Evolutionary conservation across 495 filamentous ascomycete species (phyloP).

Genomic region (Xylaria venustula): DNA sequence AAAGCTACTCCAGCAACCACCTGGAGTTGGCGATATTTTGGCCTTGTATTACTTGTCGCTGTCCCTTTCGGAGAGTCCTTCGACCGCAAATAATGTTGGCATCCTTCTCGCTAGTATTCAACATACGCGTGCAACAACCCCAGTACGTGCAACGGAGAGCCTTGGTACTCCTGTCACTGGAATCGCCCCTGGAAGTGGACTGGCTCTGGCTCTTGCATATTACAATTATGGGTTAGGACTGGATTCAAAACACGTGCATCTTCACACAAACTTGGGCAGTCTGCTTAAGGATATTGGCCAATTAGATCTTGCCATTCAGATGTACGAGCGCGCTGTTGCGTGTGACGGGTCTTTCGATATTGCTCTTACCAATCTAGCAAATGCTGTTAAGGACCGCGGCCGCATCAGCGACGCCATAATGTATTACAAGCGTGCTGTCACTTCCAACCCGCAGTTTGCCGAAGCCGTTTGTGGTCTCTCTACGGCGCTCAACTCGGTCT

Average conservation of each 20-base stretch:
- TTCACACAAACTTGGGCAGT: constrained; percentile 96
- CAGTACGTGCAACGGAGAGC: constrained; percentile 24
- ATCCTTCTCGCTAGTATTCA: constrained; percentile 94
- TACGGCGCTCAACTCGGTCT: constrained; percentile 95
- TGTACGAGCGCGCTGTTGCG: constrained; percentile 93
- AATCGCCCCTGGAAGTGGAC: constrained; percentile 78
- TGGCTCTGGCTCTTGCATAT: constrained; percentile 85
- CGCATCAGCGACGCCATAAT: constrained; percentile 85
- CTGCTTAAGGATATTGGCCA: constrained; percentile 96
- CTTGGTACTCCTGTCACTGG: constrained; percentile 62
- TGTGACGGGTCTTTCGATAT: constrained; percentile 96
- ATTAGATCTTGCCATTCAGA: constrained; percentile 83
- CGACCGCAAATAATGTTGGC: constrained; percentile 97
- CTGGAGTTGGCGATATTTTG: constrained; percentile 87
- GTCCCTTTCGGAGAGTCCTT: constrained; percentile 92
- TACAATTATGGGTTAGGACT: constrained; percentile 91
- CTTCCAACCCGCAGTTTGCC: constrained; percentile 90
- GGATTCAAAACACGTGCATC: constrained; percentile 89
- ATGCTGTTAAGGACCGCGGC: constrained; percentile 97
- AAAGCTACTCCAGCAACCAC: constrained; percentile 57
- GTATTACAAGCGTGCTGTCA: constrained; percentile 89
- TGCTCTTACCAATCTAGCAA: constrained; percentile 93
- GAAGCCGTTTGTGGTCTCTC: constrained; percentile 96
- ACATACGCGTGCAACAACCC: constrained; percentile 55
- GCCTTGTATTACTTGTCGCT: constrained; percentile 95